These are phyloP conservation scores for Pachyrhizus erosus DNA, from an alignment of 306 rosid species.

Conservation along the genomic window DNA sequence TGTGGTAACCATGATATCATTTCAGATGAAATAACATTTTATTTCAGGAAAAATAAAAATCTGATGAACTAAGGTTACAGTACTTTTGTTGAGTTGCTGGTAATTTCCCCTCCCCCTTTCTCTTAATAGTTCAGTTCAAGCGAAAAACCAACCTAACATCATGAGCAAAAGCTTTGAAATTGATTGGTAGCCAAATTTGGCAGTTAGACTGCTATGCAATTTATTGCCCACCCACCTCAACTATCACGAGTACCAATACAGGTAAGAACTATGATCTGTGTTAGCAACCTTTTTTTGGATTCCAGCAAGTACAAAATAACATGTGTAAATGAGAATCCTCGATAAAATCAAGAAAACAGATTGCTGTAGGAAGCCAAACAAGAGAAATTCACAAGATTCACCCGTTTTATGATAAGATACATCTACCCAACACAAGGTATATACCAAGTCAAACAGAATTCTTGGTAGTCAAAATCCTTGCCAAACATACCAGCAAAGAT, in stretches of 20 bases:
- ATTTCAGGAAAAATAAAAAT: neutral
- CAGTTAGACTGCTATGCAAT: conserved; percentile 10
- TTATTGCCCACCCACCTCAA: conserved; percentile 28
- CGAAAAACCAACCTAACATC: neutral
- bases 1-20: neutral
- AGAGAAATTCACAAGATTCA: conserved; percentile 34
- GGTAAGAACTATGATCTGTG: conserved; percentile 28
- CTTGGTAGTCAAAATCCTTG: conserved; percentile 17
- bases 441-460: conserved; percentile 34
- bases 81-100: conserved; percentile 1
- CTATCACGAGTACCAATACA: neutral
- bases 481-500: neutral
- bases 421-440: neutral
- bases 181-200: neutral
- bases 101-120: neutral
- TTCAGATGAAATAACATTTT: neutral
- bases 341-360: conserved; percentile 7
- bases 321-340: neutral
- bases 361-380: neutral
- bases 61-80: conserved; percentile 1
- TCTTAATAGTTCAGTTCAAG: conserved; percentile 4
- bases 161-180: conserved; percentile 5
- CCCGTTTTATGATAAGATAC: conserved; percentile 11
- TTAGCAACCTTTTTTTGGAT: neutral
- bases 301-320: neutral